phyloP scores from a whole-genome alignment of 73 alveolate species.

The Paramecium pentaurelia region DNA sequence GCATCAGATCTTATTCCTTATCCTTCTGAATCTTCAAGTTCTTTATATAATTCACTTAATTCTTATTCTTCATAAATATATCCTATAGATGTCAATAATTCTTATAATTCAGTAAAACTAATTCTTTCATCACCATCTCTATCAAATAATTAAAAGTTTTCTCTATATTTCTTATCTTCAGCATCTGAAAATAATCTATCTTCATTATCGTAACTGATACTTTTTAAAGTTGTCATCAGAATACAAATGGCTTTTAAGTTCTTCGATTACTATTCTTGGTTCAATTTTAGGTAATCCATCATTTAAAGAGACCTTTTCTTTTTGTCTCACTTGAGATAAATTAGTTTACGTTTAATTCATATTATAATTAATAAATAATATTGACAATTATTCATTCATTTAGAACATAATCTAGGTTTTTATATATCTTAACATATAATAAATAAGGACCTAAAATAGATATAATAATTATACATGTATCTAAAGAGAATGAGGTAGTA shows the following conservation, averaged over 20 bases:
- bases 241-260: neutral
- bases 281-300: neutral
- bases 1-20: constrained; percentile 20
- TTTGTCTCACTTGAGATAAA: neutral
- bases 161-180: constrained; percentile 32
- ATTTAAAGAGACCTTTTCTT: neutral
- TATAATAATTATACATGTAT: neutral
- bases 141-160: constrained; percentile 23
- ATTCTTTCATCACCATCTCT: constrained; percentile 9
- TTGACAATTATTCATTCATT: neutral
- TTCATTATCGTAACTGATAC: neutral
- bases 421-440: neutral
- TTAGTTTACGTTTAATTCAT: constrained; percentile 8
- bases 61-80: constrained; percentile 1
- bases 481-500: neutral
- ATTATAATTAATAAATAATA: neutral
- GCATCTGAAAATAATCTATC: neutral
- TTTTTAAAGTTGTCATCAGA: constrained; percentile 21
- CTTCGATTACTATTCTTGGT: neutral
- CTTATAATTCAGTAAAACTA: neutral
- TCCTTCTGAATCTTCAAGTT: constrained; percentile 15
- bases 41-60: neutral
- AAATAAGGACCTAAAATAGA: neutral
- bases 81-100: neutral
- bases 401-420: neutral